These are phyloP conservation scores for Laguncularia racemosa DNA, from an alignment of 345 rosid species.

Conservation along the genomic window DNA sequence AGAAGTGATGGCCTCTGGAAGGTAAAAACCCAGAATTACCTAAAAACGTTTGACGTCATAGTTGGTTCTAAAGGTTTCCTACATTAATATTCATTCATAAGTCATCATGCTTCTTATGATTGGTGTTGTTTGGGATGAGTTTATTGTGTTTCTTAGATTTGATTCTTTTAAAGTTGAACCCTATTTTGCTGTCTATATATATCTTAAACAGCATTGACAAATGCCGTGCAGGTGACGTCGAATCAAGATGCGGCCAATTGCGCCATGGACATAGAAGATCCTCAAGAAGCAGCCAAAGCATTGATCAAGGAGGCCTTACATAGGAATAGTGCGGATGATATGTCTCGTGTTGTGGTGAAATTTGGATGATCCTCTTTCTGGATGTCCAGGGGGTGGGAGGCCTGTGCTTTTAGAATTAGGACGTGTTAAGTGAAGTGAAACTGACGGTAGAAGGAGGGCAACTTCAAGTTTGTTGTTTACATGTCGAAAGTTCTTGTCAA, in stretches of 20 bases:
- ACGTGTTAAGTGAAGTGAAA: too few species aligned
- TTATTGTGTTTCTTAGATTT: too few species aligned
- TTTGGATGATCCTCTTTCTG: not conserved
- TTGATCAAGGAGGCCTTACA: constrained; percentile 27
- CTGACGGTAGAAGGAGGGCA: too few species aligned
- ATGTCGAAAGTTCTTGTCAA: too few species aligned
- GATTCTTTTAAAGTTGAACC: not conserved
- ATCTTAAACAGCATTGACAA: too few species aligned
- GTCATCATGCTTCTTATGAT: not conserved
- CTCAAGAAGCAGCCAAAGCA: constrained; percentile 22
- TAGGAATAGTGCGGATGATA: constrained; percentile 33
- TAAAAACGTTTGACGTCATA: not conserved
- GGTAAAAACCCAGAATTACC: constrained; percentile 11
- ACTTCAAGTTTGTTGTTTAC: too few species aligned
- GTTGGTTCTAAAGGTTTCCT: not conserved
- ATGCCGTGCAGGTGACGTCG: constrained; percentile 30
- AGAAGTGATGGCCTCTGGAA: constrained; percentile 57
- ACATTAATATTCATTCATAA: not conserved
- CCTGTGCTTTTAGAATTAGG: too few species aligned
- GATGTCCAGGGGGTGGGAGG: too few species aligned
- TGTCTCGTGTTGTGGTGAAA: constrained; percentile 32
- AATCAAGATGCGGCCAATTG: constrained; percentile 32
- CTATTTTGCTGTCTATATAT: not conserved
- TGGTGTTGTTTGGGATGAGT: not conserved
- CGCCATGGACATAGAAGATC: constrained; percentile 13